These are phyloP conservation scores for Triticum turgidum DNA, from an alignment of 176 grass and related monocot species.

Conservation along the genomic window DNA sequence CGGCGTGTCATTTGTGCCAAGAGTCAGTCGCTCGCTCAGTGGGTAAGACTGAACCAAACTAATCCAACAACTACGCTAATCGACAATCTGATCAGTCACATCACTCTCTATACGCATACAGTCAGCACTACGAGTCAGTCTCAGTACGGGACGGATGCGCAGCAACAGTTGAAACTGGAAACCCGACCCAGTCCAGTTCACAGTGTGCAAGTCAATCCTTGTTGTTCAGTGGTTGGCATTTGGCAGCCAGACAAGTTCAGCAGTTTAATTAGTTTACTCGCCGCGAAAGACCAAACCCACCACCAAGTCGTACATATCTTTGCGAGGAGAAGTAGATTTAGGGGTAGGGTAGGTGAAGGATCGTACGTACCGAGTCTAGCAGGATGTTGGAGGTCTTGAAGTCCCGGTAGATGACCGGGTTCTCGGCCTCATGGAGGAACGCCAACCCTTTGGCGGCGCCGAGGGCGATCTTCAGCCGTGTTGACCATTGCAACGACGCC, in stretches of 20 bases:
- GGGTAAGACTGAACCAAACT: neutral
- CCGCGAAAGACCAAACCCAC: neutral
- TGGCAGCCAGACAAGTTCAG: constrained; percentile 20
- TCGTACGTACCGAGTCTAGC: constrained; percentile 67
- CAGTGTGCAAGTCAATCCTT: constrained; percentile 1
- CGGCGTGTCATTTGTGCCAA: neutral
- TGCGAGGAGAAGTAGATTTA: neutral
- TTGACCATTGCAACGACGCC: constrained; percentile 80
- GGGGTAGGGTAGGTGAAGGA: neutral
- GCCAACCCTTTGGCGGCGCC: constrained; percentile 81
- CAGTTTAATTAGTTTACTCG: constrained; percentile 15
- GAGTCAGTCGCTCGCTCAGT: neutral
- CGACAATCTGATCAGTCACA: neutral
- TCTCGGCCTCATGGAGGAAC: constrained; percentile 89
- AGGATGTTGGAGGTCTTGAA: constrained; percentile 98
- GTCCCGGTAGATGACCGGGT: constrained; percentile 92
- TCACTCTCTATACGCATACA: neutral
- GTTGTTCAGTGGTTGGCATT: constrained; percentile 23
- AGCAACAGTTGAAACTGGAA: constrained; percentile 42
- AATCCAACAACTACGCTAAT: constrained; percentile 8
- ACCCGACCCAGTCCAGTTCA: constrained; percentile 17
- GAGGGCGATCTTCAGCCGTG: constrained; percentile 85
- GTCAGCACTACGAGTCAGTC: neutral
- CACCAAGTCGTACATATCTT: neutral
- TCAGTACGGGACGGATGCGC: neutral